Base-by-base conservation (phyloP, 1,139 yeast genomes). In the Pichia cactophila region DNA sequence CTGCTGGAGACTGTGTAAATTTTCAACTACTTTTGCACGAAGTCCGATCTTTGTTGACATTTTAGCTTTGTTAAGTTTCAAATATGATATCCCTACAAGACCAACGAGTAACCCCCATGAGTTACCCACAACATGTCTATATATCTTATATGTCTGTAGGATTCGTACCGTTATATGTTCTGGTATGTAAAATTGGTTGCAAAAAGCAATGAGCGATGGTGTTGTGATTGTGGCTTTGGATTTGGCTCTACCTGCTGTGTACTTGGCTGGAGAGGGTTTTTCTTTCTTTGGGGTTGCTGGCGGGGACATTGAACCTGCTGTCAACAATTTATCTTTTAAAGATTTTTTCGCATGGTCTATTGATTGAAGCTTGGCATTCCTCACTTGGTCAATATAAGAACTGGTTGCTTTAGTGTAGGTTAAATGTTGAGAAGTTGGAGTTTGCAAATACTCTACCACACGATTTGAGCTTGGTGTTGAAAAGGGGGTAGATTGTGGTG, bases 81-180 rank as follows among this genome's bases (percentile, higher is more conserved):
- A 67, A 47, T 79, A 81, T 14, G 83, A 81, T 7, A 83, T 75
- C 41, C 82, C 71, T 1, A 83, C 71, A 54, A 83, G 62, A 0
- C 89, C 90, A 61, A 86, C 81, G 1, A 83, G 78, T 31, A 83
- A 63, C 16, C 81, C 78, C 87, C 89, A 83, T 42, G 82, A 83
- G 50, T 76, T 79, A 45, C 76, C 75, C 47, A 82, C 74, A 56
- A 78, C 77, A 45, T 74, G 73, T 41, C 75, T 71, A 55, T 79
- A 79, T 2, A 69, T 65, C 38, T 72, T 66, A 55, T 75, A 83
- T 0, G 81, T 74, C 38, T 72, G 73, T 12, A 82, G 56, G 52
- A 84, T 69, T 41, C 69, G 65, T 33, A 71, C 69, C 0, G 87
- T 77, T 6, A 77, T 67, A 1, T 72, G 69, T 14, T 73, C 69